Conservation (phyloP, 352 stramenopile genomes). For the Phytophthora citricola region DNA sequence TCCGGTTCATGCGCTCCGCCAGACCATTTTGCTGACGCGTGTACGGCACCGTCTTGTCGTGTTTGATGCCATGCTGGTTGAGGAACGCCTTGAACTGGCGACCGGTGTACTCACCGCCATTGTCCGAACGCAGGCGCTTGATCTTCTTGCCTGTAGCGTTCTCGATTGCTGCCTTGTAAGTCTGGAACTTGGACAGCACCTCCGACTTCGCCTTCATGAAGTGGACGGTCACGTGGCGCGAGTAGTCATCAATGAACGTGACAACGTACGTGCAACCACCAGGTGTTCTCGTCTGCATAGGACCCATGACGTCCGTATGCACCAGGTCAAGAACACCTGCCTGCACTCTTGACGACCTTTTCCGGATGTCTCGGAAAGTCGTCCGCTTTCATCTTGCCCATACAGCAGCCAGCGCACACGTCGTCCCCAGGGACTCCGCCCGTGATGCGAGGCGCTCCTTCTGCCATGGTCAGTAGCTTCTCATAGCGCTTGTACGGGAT, state of each 20-base stretch:
- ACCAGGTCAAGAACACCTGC: background rate
- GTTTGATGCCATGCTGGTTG: background rate
- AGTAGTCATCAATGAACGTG: background rate
- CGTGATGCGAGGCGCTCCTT: background rate
- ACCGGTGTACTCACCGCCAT: background rate
- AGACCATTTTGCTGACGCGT: background rate
- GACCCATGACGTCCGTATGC: background rate
- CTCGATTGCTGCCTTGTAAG: too few relatives aligned
- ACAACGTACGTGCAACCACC: background rate
- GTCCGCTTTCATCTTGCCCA: background rate
- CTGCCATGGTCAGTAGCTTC: constrained; percentile 7
- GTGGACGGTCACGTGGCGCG: too few relatives aligned
- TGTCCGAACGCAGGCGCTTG: background rate
- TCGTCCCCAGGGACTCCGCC: background rate
- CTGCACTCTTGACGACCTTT: background rate
- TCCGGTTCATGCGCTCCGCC: background rate
- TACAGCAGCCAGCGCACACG: background rate
- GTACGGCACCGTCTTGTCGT: constrained; percentile 1
- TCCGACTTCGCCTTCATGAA: too few relatives aligned
- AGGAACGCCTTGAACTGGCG: background rate
- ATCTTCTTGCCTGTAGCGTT: background rate
- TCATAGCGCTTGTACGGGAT: constrained; percentile 15
- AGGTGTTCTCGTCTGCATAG: background rate
- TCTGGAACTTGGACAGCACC: too few relatives aligned
- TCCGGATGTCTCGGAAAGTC: background rate